Percentiles rank a stretch among this genome's conserved stretches.
phyloP scores from a whole-genome alignment of 2,329 filamentous ascomycete genomes.

The Plenodomus biglobosus region DNA sequence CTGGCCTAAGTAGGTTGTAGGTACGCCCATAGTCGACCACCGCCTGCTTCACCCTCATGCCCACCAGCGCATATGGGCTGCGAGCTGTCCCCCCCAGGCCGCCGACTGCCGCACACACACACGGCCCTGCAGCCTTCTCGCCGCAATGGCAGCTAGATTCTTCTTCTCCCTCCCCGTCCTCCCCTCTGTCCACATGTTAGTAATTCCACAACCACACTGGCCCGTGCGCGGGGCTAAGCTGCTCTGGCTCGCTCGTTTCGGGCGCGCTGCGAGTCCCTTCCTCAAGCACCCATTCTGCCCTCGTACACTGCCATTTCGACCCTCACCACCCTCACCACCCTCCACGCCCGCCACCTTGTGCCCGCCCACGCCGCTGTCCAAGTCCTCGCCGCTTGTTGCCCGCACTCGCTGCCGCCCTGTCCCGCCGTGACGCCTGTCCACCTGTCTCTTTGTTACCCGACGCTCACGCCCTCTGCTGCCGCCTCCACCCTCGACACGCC shows the following conservation, averaged over 20 bases:
- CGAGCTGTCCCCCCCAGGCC: neutral
- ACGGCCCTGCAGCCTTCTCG: too few species aligned
- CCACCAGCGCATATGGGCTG: neutral
- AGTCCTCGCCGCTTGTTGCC: neutral
- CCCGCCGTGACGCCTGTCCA: neutral
- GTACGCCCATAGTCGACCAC: too few species aligned
- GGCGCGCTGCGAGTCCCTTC: constrained; percentile 9
- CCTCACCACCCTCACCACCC: constrained; percentile 13
- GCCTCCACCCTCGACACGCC: constrained; percentile 22
- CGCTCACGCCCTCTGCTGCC: constrained; percentile 26
- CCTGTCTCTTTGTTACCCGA: constrained; percentile 23
- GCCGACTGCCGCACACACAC: too few species aligned
- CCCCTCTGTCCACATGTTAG: neutral
- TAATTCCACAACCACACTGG: constrained; percentile 1
- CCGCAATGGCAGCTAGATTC: constrained; percentile 10
- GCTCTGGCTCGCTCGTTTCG: constrained; percentile 12
- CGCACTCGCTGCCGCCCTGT: neutral
- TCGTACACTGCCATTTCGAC: constrained; percentile 27
- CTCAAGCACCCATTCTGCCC: constrained; percentile 19
- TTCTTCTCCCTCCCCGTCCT: constrained; percentile 11
- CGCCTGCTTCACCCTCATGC: too few species aligned
- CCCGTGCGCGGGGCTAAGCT: constrained; percentile 11
- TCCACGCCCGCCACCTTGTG: neutral
- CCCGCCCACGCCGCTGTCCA: too few species aligned
- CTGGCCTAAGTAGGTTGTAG: too few species aligned